A percentile compares a stretch with the other conserved stretches of the same genome.
Evolutionary conservation across 352 stramenopile species (phyloP).

Genomic region (Pythium vanterpoolii): DNA sequence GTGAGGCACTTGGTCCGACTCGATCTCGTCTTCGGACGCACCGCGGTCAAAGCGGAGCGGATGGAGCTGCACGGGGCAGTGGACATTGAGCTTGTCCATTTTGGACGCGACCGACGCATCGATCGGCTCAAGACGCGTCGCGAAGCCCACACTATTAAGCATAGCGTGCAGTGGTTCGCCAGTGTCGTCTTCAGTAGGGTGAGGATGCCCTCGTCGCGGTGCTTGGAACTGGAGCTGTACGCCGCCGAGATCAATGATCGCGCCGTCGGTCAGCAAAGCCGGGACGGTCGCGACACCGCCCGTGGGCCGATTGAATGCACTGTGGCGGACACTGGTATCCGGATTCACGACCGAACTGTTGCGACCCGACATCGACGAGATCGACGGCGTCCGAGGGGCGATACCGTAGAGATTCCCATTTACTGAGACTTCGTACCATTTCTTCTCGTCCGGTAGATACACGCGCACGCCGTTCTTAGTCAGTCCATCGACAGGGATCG

Average conservation of each 20-base stretch:
- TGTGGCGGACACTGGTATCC: conserved; percentile 37
- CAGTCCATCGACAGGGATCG: conserved; percentile 58
- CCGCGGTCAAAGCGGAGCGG: conserved; percentile 50
- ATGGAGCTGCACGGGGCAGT: conserved; percentile 79
- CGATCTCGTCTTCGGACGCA: conserved; percentile 37
- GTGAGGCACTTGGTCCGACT: conserved; percentile 56
- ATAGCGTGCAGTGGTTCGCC: background rate
- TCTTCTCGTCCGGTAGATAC: conserved; percentile 65
- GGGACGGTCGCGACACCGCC: conserved; percentile 29
- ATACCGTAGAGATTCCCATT: conserved; percentile 75
- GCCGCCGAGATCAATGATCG: conserved; percentile 73
- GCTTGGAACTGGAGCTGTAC: conserved; percentile 79
- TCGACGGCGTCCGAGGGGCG: conserved; percentile 33
- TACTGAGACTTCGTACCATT: conserved; percentile 82
- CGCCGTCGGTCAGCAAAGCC: conserved; percentile 59
- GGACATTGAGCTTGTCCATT: conserved; percentile 63
- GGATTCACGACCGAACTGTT: conserved; percentile 1
- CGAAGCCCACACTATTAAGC: background rate
- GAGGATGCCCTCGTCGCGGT: conserved; percentile 13
- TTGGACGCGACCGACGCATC: conserved; percentile 56
- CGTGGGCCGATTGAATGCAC: conserved; percentile 64
- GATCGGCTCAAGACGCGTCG: background rate
- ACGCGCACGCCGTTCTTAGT: conserved; percentile 83
- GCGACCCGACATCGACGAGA: conserved; percentile 13
- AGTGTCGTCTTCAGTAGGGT: conserved; percentile 1